phyloP scores from a whole-genome alignment of 2,329 filamentous ascomycete species.

The Aspergillus uvarum region DNA sequence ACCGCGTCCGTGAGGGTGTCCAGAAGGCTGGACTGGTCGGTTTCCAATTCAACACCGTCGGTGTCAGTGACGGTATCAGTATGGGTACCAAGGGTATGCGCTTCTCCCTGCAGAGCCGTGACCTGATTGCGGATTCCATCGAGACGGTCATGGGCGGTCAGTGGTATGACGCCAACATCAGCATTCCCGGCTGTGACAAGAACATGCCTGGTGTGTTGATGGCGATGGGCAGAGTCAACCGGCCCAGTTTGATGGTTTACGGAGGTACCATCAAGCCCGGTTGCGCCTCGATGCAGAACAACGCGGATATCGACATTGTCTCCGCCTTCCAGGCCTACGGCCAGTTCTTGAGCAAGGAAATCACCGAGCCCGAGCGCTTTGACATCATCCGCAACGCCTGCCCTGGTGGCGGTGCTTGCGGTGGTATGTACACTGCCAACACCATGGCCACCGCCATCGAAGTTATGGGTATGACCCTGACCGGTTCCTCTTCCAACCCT shows the following conservation, averaged over 20 bases:
- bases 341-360: constrained; percentile 63
- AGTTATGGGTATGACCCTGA: constrained; percentile 74
- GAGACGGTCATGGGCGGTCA: constrained; percentile 99
- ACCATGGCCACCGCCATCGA: constrained; percentile 74
- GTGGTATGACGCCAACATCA: constrained; percentile 98
- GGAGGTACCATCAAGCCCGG: constrained; percentile 92
- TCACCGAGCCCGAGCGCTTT: constrained; percentile 14
- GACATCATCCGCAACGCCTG: constrained; percentile 35
- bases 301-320: constrained; percentile 83
- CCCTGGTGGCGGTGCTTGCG: constrained; percentile 76
- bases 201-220: constrained; percentile 96
- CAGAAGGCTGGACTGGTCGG: constrained; percentile 77
- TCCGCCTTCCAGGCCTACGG: constrained; percentile 98
- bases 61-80: constrained; percentile 94
- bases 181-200: constrained; percentile 97
- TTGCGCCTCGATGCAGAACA: constrained; percentile 72
- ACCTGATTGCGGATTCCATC: constrained; percentile 96
- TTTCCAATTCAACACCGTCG: constrained; percentile 99
- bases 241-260: constrained; percentile 96
- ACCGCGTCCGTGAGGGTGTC: constrained; percentile 71
- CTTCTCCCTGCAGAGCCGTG: constrained; percentile 88
- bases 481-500: constrained; percentile 76
- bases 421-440: constrained; percentile 76
- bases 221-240: constrained; percentile 92
- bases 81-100: constrained; percentile 99